Conservation (phyloP, 2,329 filamentous ascomycete genomes). For the Aureobasidium namibiae region DNA sequence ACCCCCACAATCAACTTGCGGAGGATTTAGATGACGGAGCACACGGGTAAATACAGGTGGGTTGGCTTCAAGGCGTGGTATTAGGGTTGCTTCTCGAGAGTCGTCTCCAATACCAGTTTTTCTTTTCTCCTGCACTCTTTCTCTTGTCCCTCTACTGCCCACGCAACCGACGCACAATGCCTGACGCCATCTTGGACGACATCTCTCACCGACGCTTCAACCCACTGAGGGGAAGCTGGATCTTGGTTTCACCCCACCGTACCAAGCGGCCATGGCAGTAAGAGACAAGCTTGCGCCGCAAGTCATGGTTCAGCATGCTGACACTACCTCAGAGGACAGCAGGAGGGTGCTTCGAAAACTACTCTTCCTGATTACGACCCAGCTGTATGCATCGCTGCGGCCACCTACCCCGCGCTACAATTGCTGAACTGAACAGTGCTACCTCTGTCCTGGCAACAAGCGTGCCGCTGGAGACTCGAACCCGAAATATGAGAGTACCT, state of each 20-base stretch:
- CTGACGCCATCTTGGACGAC: constrained; percentile 63
- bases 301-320: constrained; percentile 19
- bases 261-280: constrained; percentile 98
- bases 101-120: constrained; percentile 2
- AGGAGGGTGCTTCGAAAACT: constrained; percentile 40
- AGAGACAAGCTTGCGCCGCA: constrained; percentile 63
- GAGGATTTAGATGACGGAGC: not conserved
- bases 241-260: constrained; percentile 90
- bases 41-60: not conserved
- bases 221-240: constrained; percentile 78
- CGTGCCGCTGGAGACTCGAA: constrained; percentile 82
- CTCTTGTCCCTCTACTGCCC: not conserved
- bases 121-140: not conserved
- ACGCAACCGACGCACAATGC: constrained; percentile 26
- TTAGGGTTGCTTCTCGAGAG: not conserved
- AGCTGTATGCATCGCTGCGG: constrained; percentile 26
- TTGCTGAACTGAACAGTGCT: constrained; percentile 53
- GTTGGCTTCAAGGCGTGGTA: not conserved
- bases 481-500: constrained; percentile 77
- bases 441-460: constrained; percentile 85
- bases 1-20: not conserved
- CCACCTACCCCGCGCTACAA: not conserved
- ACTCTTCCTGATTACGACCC: constrained; percentile 69
- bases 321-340: constrained; percentile 31
- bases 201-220: constrained; percentile 96